Evolutionary conservation across 176 grass and related monocot species (phyloP), one percentile per base, ranked within the genome.

Genomic region (Miscanthus lutarioriparius): DNA sequence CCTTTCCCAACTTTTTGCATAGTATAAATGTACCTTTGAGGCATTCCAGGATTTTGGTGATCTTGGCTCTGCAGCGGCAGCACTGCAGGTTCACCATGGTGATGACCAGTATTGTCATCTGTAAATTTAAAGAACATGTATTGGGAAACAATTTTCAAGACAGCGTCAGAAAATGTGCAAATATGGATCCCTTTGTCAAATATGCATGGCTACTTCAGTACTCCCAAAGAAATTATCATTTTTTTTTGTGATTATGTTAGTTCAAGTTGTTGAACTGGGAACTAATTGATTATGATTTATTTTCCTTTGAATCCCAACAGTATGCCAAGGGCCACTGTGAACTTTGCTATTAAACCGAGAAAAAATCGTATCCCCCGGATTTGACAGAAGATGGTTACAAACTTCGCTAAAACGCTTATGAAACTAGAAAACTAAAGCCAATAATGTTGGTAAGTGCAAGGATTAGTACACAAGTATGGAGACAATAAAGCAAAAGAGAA

Each of bases 91-190:
- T 19, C 28, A 67, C 51, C 27, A 65, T 7, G 12, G 64, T 25
- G 65, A 89, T 70, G 43, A 89, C 47, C 71, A 89, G 10, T 49
- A 89, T 85, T 74, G 17, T 0, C 82, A 89, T 89, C 77, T 85
- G 63, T 32, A 84, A 51, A 51, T 74, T 20, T 32, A 88, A 59
- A 15, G 28, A 33, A 1, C 15, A 22, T 30, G 28, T 5, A 74
- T 30, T 11, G 25, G 26, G 26, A 48, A 35, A 48, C 17, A 66
- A 80, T 48, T 2, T 47, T 7, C 10, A 49, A 17, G 1, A 51
- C 0, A 10, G 0, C 1, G 3, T n/a, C 13, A 80, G 2, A 63
- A 66, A 28, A 33, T 45, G 9, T 30, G 58, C 43, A 45, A 44
- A 72, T 26, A 64, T 64, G 36, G 16, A 63, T 19, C 13, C 35